phyloP scores from a whole-genome alignment of 108 stramenopile species.

The Nannochloropsis granulata region DNA sequence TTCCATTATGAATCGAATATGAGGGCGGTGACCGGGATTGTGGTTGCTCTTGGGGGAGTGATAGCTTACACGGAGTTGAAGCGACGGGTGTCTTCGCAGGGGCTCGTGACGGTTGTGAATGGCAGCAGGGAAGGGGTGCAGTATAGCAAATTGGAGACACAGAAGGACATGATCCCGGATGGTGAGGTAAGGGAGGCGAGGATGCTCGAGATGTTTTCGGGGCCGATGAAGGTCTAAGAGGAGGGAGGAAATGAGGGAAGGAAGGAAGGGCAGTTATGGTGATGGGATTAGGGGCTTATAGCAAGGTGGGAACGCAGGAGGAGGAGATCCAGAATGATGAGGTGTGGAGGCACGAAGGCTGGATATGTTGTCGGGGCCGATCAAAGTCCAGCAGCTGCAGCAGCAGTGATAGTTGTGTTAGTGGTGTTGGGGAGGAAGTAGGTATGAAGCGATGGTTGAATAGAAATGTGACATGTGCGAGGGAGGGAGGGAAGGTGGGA shows the following conservation, averaged over 20 bases:
- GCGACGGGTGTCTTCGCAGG: background rate
- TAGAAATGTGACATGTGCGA: too few species aligned
- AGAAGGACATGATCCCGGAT: background rate
- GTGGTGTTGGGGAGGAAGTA: too few species aligned
- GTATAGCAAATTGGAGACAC: background rate
- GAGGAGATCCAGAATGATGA: too few species aligned
- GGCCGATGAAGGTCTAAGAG: background rate
- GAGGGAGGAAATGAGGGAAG: background rate
- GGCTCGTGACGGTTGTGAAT: background rate
- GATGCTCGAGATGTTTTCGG: background rate
- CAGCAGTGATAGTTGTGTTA: too few species aligned
- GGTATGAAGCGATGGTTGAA: too few species aligned
- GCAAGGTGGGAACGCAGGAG: too few species aligned
- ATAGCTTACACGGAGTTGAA: conserved; percentile 6
- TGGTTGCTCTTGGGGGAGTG: background rate
- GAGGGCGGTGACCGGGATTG: background rate
- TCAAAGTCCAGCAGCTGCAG: too few species aligned
- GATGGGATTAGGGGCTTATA: too few species aligned
- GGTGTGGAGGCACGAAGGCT: too few species aligned
- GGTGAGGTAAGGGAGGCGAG: background rate
- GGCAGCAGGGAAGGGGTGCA: background rate
- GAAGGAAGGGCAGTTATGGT: background rate
- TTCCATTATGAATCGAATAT: background rate
- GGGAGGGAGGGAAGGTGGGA: too few species aligned
- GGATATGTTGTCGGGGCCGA: too few species aligned